Evolutionary conservation across 768 basidiomycete genomes (phyloP), one percentile per base, ranked within the genome.

Genomic region (Podaxis rugospora): DNA sequence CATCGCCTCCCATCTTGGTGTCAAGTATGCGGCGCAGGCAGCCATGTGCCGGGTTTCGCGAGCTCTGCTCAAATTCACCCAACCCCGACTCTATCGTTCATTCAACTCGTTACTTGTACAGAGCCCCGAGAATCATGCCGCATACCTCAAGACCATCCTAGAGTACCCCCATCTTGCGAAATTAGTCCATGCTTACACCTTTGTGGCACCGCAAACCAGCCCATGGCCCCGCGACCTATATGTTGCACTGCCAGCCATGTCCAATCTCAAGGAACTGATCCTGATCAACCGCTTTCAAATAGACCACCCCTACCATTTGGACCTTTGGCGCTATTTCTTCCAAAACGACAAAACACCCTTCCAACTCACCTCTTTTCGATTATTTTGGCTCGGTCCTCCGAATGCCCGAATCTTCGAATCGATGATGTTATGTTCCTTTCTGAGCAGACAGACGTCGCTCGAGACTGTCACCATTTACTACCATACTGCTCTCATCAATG

Each of bases 211-310:
- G 36, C 52, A n/a, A 57, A 23, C n/a, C 9, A 32, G 5, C 13
- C 14, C 27, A 13, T 57, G 42, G 46, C 44, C 55, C 28, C 55
- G 55, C 4, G 44, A 46, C n/a, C 11, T 57, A 7, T 49, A 36
- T 9, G n/a, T 36, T 37, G 44, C 55, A 35, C 16, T 57, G 32
- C 46, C 36, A 36, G 14, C 28, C 5, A 57, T 57, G 55, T 39
- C 55, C 18, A 36, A 36, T 21, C 55, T 57, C 55, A 57, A 47
- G 39, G 32, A 57, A 16, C 32, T 57, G n/a, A 46, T 44, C 55
- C n/a, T 57, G 32, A 57, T 57, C 46, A 49, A 35, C 42, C 32
- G 35, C 11, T 39, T 54, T 54, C 52, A 36, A 1, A 11, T 13
- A 21, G 52, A 54, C 18, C 52, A 37, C 23, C 52, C 52, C 21